These are phyloP conservation scores for Pichia rugopelliculosa DNA, from an alignment of 805 yeast genomes.

Conservation along the genomic window DNA sequence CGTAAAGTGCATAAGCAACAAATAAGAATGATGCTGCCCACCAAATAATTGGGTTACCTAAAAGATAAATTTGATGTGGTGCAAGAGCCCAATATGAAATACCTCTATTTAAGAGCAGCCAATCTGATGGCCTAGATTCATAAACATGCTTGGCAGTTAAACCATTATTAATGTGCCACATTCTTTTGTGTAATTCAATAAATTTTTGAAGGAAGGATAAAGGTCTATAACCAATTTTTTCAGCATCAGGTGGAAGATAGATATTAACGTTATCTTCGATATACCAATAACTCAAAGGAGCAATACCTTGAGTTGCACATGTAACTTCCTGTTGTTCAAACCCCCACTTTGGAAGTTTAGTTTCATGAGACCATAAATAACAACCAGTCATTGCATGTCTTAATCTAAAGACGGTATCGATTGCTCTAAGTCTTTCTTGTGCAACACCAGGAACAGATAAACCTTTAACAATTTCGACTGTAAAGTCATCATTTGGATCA, in stretches of 20 bases:
- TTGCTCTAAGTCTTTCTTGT: conserved; percentile 49
- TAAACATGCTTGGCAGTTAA: conserved; percentile 62
- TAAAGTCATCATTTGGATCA: conserved; percentile 78
- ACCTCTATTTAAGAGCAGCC: conserved; percentile 75
- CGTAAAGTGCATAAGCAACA: conserved; percentile 41
- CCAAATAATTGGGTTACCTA: conserved; percentile 80
- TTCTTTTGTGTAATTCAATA: conserved; percentile 56
- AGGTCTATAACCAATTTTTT: conserved; percentile 44
- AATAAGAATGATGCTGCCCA: conserved; percentile 58
- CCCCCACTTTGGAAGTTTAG: conserved; percentile 76
- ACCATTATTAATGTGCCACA: conserved; percentile 74
- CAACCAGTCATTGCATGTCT: conserved; percentile 77
- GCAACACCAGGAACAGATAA: conserved; percentile 45
- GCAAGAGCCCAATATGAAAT: conserved; percentile 71
- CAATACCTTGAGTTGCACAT: conserved; percentile 63
- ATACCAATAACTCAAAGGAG: conserved; percentile 60
- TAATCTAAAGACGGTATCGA: conserved; percentile 64
- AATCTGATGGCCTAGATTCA: conserved; percentile 63
- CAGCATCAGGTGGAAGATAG: conserved; percentile 37
- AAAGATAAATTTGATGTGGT: conserved; percentile 48
- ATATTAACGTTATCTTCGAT: conserved; percentile 60
- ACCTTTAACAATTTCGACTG: conserved; percentile 61
- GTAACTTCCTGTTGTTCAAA: conserved; percentile 81
- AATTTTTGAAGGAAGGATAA: conserved; percentile 53
- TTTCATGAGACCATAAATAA: conserved; percentile 67